A percentile compares a stretch with the other conserved stretches of the same genome.
These are phyloP conservation scores for Medicago ruthenica DNA, from an alignment of 306 rosid species.

Conservation along the genomic window DNA sequence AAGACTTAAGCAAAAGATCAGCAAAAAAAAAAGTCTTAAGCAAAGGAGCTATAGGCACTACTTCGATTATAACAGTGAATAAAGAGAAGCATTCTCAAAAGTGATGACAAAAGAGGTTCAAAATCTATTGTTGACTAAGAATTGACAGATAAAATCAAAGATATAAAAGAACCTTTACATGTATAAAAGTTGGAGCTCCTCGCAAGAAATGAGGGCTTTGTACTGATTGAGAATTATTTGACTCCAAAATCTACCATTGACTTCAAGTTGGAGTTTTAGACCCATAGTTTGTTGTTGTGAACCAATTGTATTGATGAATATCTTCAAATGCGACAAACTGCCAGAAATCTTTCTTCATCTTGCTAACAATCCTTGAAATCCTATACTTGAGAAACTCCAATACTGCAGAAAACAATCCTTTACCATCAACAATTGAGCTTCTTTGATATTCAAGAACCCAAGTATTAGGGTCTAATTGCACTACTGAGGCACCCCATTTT, in stretches of 20 bases:
- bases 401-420: slow-evolving; percentile 54
- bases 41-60: neutral
- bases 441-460: slow-evolving; percentile 86
- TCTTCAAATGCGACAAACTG: slow-evolving; percentile 49
- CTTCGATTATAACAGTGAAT: neutral
- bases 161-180: neutral
- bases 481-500: slow-evolving; percentile 77
- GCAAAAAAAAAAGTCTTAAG: no score
- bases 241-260: slow-evolving; percentile 21
- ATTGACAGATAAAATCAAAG: slow-evolving; percentile 16
- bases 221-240: slow-evolving; percentile 19
- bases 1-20: neutral
- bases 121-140: neutral
- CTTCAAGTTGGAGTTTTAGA: slow-evolving; percentile 63
- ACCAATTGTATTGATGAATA: slow-evolving; percentile 15
- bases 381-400: slow-evolving; percentile 52
- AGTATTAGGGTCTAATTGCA: slow-evolving; percentile 77
- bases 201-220: slow-evolving; percentile 72
- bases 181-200: slow-evolving; percentile 46
- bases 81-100: neutral
- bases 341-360: slow-evolving; percentile 62
- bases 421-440: slow-evolving; percentile 54
- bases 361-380: slow-evolving; percentile 47
- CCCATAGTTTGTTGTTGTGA: slow-evolving; percentile 30
- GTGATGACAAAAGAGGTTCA: neutral